A percentile compares a stretch with the other conserved stretches of the same genome.
phyloP scores from a whole-genome alignment of 345 rosid genomes.

The Brassica cretica region DNA sequence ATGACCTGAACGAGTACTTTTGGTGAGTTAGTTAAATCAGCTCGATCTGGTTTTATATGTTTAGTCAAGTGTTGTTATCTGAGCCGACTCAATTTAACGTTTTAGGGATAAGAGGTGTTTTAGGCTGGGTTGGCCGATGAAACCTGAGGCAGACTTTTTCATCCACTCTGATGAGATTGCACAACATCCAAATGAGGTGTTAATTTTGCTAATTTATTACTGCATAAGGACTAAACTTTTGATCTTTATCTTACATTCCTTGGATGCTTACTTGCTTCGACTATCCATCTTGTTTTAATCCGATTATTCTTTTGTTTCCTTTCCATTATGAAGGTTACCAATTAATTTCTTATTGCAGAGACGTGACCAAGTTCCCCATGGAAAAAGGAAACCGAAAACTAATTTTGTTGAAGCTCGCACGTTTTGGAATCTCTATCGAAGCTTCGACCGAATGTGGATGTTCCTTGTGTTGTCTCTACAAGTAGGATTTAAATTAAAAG shows the following conservation, averaged over 20 bases:
- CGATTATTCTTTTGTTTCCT: too few relatives aligned
- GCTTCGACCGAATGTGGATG: conserved; percentile 99
- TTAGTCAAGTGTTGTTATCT: conserved; percentile 5
- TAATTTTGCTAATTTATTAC: not conserved
- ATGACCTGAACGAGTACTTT: conserved; percentile 94
- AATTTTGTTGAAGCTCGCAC: conserved; percentile 99
- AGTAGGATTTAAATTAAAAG: conserved; percentile 46
- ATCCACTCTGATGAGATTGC: conserved; percentile 51
- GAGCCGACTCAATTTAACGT: conserved; percentile 15
- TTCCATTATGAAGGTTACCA: not conserved
- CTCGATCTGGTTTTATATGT: conserved; percentile 20
- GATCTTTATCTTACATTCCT: not conserved
- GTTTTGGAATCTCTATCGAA: conserved; percentile 89
- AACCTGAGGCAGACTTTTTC: conserved; percentile 68
- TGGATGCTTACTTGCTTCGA: not conserved
- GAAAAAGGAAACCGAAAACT: conserved; percentile 82
- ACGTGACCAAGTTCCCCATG: conserved; percentile 45
- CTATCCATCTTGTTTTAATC: too few relatives aligned
- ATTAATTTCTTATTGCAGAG: conserved; percentile 48
- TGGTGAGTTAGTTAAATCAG: conserved; percentile 56
- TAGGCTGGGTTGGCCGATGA: conserved; percentile 73
- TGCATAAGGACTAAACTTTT: not conserved
- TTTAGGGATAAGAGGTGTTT: conserved; percentile 76
- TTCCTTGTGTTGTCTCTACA: conserved; percentile 84
- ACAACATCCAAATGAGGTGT: conserved; percentile 46